Evolutionary conservation across 139 green algal genomes (phyloP).

Genomic region (Asterochloris sp.): DNA sequence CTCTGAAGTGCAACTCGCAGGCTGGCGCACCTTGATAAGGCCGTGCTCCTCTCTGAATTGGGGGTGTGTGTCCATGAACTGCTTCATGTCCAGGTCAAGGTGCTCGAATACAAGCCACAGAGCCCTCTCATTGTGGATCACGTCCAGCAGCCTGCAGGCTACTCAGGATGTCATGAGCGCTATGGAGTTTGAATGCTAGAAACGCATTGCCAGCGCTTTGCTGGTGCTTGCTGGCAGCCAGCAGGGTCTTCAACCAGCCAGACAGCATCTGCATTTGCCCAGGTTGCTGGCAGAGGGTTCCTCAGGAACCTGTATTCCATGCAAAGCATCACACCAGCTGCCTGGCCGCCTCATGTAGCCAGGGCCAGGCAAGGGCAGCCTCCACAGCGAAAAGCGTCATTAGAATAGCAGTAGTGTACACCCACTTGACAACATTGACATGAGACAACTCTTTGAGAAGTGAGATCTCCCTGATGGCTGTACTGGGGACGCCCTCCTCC

Average conservation of each 20-base stretch:
- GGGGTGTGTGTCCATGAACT: slow-evolving; percentile 94
- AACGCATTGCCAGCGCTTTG: no score
- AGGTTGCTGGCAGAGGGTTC: no score
- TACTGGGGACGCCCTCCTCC: slow-evolving; percentile 96
- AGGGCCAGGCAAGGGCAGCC: no score
- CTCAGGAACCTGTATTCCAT: no score
- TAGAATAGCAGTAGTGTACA: neutral
- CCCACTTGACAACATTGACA: slow-evolving; percentile 69
- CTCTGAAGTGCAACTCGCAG: no score
- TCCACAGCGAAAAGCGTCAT: no score
- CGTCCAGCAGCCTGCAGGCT: slow-evolving; percentile 24
- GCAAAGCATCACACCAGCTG: no score
- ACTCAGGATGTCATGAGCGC: neutral
- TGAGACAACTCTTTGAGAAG: slow-evolving; percentile 94
- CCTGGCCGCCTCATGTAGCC: no score
- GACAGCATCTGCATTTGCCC: no score
- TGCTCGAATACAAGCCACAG: slow-evolving; percentile 90
- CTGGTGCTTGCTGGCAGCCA: neutral
- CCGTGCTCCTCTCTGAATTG: slow-evolving; percentile 46
- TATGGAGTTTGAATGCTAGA: no score
- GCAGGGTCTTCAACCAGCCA: no score
- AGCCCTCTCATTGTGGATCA: slow-evolving; percentile 22
- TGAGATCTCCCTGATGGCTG: slow-evolving; percentile 94
- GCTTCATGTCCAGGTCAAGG: slow-evolving; percentile 97
- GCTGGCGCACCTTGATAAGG: slow-evolving; percentile 63